A percentile compares a stretch with the other conserved stretches of the same genome.
Evolutionary conservation across 2,329 filamentous ascomycete species (phyloP).

Genomic region (Plectosphaerella sp.): DNA sequence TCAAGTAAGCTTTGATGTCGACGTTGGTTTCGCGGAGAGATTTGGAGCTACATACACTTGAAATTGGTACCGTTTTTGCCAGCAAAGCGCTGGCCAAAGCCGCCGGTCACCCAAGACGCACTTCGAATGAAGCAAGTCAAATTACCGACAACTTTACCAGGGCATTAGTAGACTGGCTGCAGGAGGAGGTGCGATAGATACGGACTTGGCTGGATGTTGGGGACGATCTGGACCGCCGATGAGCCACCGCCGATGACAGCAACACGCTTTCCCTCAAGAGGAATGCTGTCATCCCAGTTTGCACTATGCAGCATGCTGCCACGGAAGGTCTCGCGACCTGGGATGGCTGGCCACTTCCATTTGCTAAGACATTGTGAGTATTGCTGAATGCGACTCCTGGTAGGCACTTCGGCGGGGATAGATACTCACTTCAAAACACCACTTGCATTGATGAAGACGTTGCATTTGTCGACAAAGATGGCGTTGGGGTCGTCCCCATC

Average conservation of each 20-base stretch:
- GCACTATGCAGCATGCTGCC: slow-evolving; percentile 24
- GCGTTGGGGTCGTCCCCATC: slow-evolving; percentile 4
- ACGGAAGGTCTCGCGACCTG: slow-evolving; percentile 20
- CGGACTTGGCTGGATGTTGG: slow-evolving; percentile 16
- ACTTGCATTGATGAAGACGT: slow-evolving; percentile 26
- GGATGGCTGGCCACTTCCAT: slow-evolving; percentile 23
- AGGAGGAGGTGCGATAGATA: neutral
- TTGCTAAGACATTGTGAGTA: slow-evolving; percentile 9
- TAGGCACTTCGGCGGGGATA: slow-evolving; percentile 31
- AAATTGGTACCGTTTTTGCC: slow-evolving; percentile 42
- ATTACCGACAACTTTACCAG: slow-evolving; percentile 2
- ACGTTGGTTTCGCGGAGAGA: neutral
- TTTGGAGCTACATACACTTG: slow-evolving; percentile 23
- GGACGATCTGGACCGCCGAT: slow-evolving; percentile 25
- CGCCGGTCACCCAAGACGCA: slow-evolving; percentile 42
- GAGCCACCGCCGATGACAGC: slow-evolving; percentile 24
- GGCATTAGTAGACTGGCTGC: neutral
- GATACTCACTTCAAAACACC: slow-evolving; percentile 41
- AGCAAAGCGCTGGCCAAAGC: slow-evolving; percentile 41
- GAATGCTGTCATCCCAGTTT: slow-evolving; percentile 19
- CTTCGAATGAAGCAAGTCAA: slow-evolving; percentile 25
- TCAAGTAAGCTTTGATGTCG: neutral
- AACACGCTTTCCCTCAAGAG: slow-evolving; percentile 19
- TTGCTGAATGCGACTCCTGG: neutral
- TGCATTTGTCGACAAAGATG: slow-evolving; percentile 9